Evolutionary conservation across 2,329 filamentous ascomycete genomes (phyloP).

Genomic region (Aspergillus felis): DNA sequence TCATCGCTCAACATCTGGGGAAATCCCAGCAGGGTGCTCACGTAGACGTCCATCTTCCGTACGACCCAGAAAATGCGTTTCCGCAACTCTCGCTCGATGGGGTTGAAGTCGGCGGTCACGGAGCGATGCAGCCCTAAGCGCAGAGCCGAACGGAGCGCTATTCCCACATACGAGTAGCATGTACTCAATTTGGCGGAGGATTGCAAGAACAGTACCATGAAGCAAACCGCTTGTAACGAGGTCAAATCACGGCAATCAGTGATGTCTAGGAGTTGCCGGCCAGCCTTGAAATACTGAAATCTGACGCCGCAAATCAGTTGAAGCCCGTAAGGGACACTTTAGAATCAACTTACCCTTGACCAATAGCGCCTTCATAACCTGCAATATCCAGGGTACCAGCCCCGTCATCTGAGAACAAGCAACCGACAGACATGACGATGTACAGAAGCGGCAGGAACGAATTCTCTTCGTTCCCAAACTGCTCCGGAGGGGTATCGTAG

Average conservation of each 20-base stretch:
- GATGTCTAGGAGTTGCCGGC: slow-evolving; percentile 60
- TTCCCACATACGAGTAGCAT: slow-evolving; percentile 76
- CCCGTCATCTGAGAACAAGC: slow-evolving; percentile 62
- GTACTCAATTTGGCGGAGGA: slow-evolving; percentile 73
- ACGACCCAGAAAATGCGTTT: slow-evolving; percentile 59
- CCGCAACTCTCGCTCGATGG: slow-evolving; percentile 68
- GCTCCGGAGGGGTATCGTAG: slow-evolving; percentile 65
- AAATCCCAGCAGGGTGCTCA: slow-evolving; percentile 47
- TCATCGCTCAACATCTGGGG: slow-evolving; percentile 48
- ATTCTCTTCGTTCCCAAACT: slow-evolving; percentile 61
- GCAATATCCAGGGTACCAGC: slow-evolving; percentile 46
- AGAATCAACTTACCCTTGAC: slow-evolving; percentile 49
- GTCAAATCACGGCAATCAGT: slow-evolving; percentile 67
- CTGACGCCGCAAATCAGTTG: slow-evolving; percentile 40
- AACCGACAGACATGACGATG: slow-evolving; percentile 66
- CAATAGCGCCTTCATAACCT: slow-evolving; percentile 49
- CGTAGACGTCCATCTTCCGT: slow-evolving; percentile 49
- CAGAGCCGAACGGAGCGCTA: slow-evolving; percentile 70
- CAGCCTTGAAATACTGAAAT: slow-evolving; percentile 68
- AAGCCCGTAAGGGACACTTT: background rate
- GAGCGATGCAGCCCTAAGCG: slow-evolving; percentile 75
- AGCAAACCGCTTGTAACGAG: slow-evolving; percentile 70
- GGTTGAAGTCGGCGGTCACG: slow-evolving; percentile 64
- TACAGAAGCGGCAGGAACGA: slow-evolving; percentile 69
- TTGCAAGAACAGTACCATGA: slow-evolving; percentile 78